Evolutionary conservation across 176 grass and related monocot genomes (phyloP).

Genomic region (Musa beccarii): DNA sequence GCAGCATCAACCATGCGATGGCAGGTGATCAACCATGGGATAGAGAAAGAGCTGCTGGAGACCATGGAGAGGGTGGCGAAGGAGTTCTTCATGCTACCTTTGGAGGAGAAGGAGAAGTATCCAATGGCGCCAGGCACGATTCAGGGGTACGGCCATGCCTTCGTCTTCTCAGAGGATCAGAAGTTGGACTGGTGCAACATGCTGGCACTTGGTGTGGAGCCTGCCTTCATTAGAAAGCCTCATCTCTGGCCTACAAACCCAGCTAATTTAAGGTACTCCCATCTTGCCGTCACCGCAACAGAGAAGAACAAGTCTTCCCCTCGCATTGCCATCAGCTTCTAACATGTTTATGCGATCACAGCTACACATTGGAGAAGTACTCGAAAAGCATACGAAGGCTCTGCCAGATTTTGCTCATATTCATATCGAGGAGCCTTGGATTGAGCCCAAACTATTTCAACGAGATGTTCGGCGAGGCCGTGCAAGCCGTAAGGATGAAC

Average conservation of each 20-base stretch:
- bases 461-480: constrained; percentile 66
- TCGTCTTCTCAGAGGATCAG: constrained; percentile 88
- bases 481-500: constrained; percentile 84
- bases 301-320: too few species aligned
- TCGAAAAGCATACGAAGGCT: constrained; percentile 44
- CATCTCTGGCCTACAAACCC: constrained; percentile 66
- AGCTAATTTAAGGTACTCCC: constrained; percentile 26
- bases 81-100: constrained; percentile 86
- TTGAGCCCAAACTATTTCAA: constrained; percentile 33
- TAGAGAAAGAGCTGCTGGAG: constrained; percentile 39
- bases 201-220: constrained; percentile 70
- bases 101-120: constrained; percentile 82
- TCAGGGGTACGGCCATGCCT: constrained; percentile 82
- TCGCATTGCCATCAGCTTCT: too few species aligned
- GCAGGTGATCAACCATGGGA: constrained; percentile 79
- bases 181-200: constrained; percentile 97
- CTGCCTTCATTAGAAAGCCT: constrained; percentile 45
- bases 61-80: constrained; percentile 44
- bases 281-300: too few species aligned
- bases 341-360: background rate
- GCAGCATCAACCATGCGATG: too few species aligned
- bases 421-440: constrained; percentile 41
- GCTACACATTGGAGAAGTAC: constrained; percentile 46
- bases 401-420: constrained; percentile 38
- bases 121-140: constrained; percentile 65